Percentiles rank a stretch among this genome's conserved stretches.
Conservation (phyloP, 805 yeast species). For the Lipomyces orientalis region DNA sequence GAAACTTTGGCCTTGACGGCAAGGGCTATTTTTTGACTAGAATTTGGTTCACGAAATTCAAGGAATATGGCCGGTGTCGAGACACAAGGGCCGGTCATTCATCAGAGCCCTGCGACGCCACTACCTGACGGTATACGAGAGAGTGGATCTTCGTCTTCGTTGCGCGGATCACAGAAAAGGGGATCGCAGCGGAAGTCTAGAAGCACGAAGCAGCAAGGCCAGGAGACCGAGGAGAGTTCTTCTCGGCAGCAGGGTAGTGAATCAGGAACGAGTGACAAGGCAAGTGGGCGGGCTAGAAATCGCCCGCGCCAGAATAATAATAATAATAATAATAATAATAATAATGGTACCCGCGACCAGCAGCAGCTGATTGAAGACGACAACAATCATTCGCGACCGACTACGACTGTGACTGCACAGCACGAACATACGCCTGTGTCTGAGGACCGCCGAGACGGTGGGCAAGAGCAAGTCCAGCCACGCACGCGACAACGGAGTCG, state of each 20-base stretch:
- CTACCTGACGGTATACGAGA: background rate
- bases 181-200: background rate
- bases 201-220: background rate
- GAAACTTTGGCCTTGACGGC: no score
- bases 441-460: background rate
- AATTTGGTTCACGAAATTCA: background rate
- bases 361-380: background rate
- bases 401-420: background rate
- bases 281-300: background rate
- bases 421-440: background rate
- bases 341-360: background rate
- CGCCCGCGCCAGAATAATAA: background rate
- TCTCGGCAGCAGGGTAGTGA: background rate
- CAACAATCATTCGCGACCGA: background rate
- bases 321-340: no score
- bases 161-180: background rate
- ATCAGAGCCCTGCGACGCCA: background rate
- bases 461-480: background rate
- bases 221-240: background rate
- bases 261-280: background rate
- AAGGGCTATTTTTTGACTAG: no score
- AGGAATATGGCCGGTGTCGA: background rate
- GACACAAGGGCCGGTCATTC: background rate
- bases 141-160: background rate
- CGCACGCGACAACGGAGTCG: background rate